phyloP scores from a whole-genome alignment of 768 basidiomycete genomes.

The Boletus pseudo-olivaceus region DNA sequence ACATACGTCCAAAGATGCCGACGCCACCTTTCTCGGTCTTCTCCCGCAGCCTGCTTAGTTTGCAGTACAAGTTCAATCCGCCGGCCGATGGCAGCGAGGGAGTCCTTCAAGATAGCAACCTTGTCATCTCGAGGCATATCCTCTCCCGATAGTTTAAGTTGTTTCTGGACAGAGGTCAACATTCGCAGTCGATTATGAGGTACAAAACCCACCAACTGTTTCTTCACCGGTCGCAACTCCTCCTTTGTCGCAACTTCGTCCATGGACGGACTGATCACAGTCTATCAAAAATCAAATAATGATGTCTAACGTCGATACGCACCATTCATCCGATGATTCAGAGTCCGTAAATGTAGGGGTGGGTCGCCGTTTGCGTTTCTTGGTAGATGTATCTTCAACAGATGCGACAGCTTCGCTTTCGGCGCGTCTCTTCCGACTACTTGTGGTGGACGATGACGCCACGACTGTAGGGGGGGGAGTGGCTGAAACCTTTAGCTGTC shows the following conservation, averaged over 20 bases:
- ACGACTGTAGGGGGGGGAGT: slow-evolving; percentile 73
- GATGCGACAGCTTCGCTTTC: slow-evolving; percentile 84
- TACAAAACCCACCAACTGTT: slow-evolving; percentile 68
- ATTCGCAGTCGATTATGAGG: background rate
- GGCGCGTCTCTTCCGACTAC: slow-evolving; percentile 68
- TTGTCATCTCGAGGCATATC: slow-evolving; percentile 95
- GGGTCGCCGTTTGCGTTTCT: slow-evolving; percentile 87
- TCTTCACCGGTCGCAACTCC: slow-evolving; percentile 93
- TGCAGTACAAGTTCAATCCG: slow-evolving; percentile 84
- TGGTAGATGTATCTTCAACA: slow-evolving; percentile 62
- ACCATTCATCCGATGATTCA: slow-evolving; percentile 90
- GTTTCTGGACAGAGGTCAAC: slow-evolving; percentile 59
- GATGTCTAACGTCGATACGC: slow-evolving; percentile 29
- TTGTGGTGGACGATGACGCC: slow-evolving; percentile 60
- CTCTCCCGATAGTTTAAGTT: slow-evolving; percentile 89
- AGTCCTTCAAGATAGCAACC: slow-evolving; percentile 92
- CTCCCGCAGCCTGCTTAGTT: slow-evolving; percentile 71
- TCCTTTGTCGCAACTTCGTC: slow-evolving; percentile 92
- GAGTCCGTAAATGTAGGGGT: slow-evolving; percentile 97
- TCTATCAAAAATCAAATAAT: slow-evolving; percentile 6
- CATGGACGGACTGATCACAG: slow-evolving; percentile 76
- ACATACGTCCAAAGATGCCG: slow-evolving; percentile 97
- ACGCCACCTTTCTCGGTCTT: slow-evolving; percentile 84
- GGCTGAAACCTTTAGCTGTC: slow-evolving; percentile 64
- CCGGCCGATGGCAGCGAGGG: slow-evolving; percentile 87